Evolutionary conservation across 2,329 filamentous ascomycete genomes (phyloP), one percentile per base, ranked within the genome.

Genomic region (Microcyclosporella mali): DNA sequence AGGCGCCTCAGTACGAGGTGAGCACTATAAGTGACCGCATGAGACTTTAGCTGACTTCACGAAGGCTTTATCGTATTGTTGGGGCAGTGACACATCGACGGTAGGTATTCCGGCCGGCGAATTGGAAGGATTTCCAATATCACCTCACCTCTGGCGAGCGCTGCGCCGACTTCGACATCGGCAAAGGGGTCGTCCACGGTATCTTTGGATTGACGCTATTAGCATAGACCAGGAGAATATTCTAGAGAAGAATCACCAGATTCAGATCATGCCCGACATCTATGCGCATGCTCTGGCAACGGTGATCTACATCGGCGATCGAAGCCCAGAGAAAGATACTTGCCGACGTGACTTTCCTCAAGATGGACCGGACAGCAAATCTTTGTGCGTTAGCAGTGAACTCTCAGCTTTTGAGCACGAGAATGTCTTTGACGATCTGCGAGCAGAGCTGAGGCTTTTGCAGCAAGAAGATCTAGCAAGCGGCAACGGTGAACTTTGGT

Each of bases 201-300:
- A 37, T n/a, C 35, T 53, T 6, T 57, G 55, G 55, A 40, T 54
- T 11, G 55, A 57, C 43, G 45, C 46, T n/a, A 28, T 57, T 2
- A 56, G 48, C 38, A 57, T 57, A 33, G 49, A 56, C 37, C 55
- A 58, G 37, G 32, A 39, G 4, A 40, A 55, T 36, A 34, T 50
- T 27, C 32, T 33, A 11, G 56, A 57, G 31, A 43, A 43, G 14
- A 51, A 49, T 30, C 38, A 45, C 21, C 53, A 58, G 31, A 47
- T 58, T 16, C n/a, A 32, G 7, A 29, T 47, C 16, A 58, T 58
- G 55, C 43, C 39, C 7, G n/a, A 45, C 3, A 53, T 58, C 2
- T 58, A 56, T 32, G 21, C 32, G 11, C 31, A 12, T 6, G 56
- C 56, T n/a, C 15, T 37, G 16, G 30, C 41, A 30, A 51, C 51